phyloP scores from a whole-genome alignment of 2,329 filamentous ascomycete genomes.

The Colletotrichum sojae region DNA sequence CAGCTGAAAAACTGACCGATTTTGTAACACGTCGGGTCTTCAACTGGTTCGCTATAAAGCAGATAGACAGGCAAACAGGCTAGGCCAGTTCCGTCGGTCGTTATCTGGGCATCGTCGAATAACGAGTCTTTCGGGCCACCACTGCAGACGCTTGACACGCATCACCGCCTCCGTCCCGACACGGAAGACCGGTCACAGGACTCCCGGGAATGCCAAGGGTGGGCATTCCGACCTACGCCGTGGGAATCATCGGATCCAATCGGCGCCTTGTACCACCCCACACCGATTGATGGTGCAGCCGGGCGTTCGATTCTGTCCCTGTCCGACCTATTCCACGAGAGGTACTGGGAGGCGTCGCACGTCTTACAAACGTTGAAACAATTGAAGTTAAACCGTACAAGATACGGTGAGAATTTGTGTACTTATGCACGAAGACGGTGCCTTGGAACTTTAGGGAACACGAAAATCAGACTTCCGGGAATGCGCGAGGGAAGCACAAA shows the following conservation, averaged over 20 bases:
- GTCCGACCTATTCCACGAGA: too few species aligned
- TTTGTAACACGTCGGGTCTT: background rate
- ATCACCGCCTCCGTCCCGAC: background rate
- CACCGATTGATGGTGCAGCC: background rate
- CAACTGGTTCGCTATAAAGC: too few species aligned
- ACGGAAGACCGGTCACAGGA: background rate
- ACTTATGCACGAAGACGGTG: too few species aligned
- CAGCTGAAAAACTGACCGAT: background rate
- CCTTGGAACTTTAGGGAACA: too few species aligned
- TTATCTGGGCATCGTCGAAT: background rate
- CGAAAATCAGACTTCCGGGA: background rate
- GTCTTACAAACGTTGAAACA: background rate
- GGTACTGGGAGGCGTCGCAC: background rate
- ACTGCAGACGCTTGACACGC: too few species aligned
- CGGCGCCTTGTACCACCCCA: background rate
- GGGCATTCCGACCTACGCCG: background rate
- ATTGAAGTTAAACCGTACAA: background rate
- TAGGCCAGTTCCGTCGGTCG: background rate
- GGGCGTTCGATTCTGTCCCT: background rate
- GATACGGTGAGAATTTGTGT: too few species aligned
- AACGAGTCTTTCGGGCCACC: too few species aligned
- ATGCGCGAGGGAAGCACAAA: background rate
- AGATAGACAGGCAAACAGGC: background rate
- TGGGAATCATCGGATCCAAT: background rate
- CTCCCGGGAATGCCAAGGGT: background rate